Evolutionary conservation across 441 rosid genomes (phyloP), one percentile per base, ranked within the genome.

Genomic region (Aleurites moluccanus): DNA sequence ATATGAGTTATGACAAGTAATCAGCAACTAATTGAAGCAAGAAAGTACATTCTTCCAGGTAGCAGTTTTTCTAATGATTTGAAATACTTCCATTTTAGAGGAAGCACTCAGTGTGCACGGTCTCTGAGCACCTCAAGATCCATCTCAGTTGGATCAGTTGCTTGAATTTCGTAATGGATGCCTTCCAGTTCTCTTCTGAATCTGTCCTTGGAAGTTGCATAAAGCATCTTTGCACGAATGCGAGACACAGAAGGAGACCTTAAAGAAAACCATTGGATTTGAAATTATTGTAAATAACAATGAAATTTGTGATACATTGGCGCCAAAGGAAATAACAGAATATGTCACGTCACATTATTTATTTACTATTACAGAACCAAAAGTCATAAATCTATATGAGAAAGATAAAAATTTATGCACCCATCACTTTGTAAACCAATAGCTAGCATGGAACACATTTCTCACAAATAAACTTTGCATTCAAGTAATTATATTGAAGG

Each of bases 101-200:
- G 18, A 15, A 20, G 10, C 23, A 44, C 64, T 87, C 64, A 85
- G 75, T 30, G 73, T 55, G 85, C 91, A 59, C 91, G 88, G 79
- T 88, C 84, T 73, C 64, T 81, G 53, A 85, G 78, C 61, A 88
- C 92, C 57, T 86, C 87, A 33, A 86, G 85, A 60, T 82, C 90
- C 85, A 86, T 86, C 83, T 86, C 90, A 20, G 87, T 84, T 28
- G 92, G 85, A 81, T 88, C 92, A 49, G 88, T 86, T 14, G 88
- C 92, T 80, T 88, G 90, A 72, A 88, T 80, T 68, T 86, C 87
- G 44, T 85, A 80, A 66, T 86, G 90, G 77, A 86, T 76, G 53
- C 90, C 88, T 57, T 85, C 88, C 42, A 86, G 81, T 75, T 85
- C 92, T 59, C 87, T 78, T 86, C 84, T 86, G 40, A 88, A 84